phyloP scores from a whole-genome alignment of 257 asterid species.

The Fraxinus anomala region DNA sequence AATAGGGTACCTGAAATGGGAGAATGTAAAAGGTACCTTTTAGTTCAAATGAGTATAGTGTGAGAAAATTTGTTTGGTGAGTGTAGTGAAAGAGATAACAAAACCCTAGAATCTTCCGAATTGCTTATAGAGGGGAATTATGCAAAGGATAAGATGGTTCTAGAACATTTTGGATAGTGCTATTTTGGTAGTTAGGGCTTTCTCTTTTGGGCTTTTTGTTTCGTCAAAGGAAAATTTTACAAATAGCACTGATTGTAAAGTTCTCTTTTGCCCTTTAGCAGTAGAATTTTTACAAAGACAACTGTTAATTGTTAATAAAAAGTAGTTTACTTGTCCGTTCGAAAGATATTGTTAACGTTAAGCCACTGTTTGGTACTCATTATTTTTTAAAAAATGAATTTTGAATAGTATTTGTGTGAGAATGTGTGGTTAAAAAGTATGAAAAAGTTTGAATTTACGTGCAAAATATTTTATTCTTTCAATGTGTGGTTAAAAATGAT shows the following conservation, averaged over 20 bases:
- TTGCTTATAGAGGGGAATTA: constrained; percentile 27
- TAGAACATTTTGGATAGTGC: constrained; percentile 32
- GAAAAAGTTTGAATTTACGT: no score
- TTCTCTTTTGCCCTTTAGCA: no score
- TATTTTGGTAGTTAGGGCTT: neutral
- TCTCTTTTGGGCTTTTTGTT: neutral
- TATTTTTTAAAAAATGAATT: no score
- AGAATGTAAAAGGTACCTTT: neutral
- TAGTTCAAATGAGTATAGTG: constrained; percentile 2
- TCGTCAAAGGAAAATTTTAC: neutral
- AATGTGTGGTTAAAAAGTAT: no score
- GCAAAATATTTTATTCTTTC: no score
- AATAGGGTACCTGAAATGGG: neutral
- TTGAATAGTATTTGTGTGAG: no score
- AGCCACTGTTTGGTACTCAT: no score
- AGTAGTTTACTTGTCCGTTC: no score
- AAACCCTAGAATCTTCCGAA: constrained; percentile 64
- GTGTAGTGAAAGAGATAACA: constrained; percentile 41
- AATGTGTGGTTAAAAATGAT: no score
- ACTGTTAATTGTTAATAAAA: neutral
- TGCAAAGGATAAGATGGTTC: constrained; percentile 44
- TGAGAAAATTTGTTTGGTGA: neutral
- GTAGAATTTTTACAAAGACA: no score
- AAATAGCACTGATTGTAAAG: neutral
- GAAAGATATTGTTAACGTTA: no score